These are phyloP conservation scores for Pseudoperonospora humuli DNA, from an alignment of 352 stramenopile genomes.

Conservation along the genomic window DNA sequence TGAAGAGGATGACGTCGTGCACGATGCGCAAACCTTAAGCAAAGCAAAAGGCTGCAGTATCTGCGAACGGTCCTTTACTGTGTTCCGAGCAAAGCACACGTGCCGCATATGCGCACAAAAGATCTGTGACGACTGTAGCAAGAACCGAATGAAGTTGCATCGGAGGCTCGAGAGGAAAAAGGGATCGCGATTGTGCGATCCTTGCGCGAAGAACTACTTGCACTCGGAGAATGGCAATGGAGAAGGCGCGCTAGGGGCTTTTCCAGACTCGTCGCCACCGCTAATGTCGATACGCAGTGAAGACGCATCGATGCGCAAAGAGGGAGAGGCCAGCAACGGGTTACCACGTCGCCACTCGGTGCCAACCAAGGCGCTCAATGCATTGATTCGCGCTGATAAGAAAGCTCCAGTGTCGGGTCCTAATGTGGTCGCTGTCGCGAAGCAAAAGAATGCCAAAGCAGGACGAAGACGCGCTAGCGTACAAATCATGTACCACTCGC, in stretches of 20 bases:
- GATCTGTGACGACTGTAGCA: constrained; percentile 80
- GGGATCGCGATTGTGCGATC: constrained; percentile 63
- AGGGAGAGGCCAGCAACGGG: not conserved
- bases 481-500: constrained; percentile 19
- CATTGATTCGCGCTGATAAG: constrained; percentile 11
- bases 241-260: constrained; percentile 19
- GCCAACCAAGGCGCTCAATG: constrained; percentile 15
- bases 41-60: constrained; percentile 42
- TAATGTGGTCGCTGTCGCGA: not conserved
- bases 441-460: not conserved
- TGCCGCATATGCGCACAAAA: constrained; percentile 64
- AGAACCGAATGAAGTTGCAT: constrained; percentile 72
- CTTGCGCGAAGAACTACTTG: constrained; percentile 57
- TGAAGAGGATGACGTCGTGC: constrained; percentile 16
- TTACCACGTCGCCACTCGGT: constrained; percentile 21
- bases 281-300: constrained; percentile 17
- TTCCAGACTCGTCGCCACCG: constrained; percentile 21
- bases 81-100: constrained; percentile 77
- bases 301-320: constrained; percentile 4
- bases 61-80: constrained; percentile 65
- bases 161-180: constrained; percentile 57
- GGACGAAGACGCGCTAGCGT: not conserved
- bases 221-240: constrained; percentile 22
- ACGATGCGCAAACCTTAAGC: constrained; percentile 2
- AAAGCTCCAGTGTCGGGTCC: not conserved